These are phyloP conservation scores for Sextonia rubra DNA, from an alignment of 164 flowering plant species.

Conservation along the genomic window DNA sequence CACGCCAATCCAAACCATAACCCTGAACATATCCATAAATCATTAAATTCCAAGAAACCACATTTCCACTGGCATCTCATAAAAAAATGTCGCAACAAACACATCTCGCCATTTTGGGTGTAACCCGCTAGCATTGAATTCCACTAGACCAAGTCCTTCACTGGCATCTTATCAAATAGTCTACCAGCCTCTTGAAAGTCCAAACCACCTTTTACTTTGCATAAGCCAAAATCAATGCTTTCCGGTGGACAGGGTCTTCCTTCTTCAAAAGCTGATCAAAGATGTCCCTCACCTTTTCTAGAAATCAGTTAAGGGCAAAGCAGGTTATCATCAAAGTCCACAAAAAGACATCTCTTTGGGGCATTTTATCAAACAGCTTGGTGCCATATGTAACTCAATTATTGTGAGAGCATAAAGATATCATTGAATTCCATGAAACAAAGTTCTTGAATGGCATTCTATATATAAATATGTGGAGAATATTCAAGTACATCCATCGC, in stretches of 20 bases:
- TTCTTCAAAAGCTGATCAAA: conserved; percentile 15
- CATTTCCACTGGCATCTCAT: conserved; percentile 4
- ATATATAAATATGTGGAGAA: too few species aligned
- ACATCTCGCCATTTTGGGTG: neutral
- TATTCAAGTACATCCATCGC: too few species aligned
- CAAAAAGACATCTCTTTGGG: conserved; percentile 11
- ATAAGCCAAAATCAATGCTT: conserved; percentile 16
- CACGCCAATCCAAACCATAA: neutral
- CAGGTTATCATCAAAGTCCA: conserved; percentile 20
- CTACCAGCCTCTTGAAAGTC: conserved; percentile 8
- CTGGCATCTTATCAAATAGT: conserved; percentile 17
- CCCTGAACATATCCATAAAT: conserved; percentile 9
- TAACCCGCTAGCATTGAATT: conserved; percentile 3
- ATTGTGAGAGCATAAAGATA: conserved; percentile 14
- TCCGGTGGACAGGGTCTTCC: conserved; percentile 13
- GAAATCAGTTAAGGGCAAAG: conserved; percentile 9
- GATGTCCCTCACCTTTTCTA: conserved; percentile 11
- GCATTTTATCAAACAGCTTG: conserved; percentile 13
- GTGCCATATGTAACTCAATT: conserved; percentile 8
- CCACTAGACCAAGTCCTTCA: conserved; percentile 5
- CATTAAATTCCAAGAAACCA: conserved; percentile 14
- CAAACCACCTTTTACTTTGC: conserved; percentile 9
- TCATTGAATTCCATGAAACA: conserved; percentile 19
- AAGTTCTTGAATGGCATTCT: too few species aligned
- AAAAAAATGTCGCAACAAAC: neutral